Evolutionary conservation across 148 eudicot genomes (phyloP).

Genomic region (Chenopodium album): DNA sequence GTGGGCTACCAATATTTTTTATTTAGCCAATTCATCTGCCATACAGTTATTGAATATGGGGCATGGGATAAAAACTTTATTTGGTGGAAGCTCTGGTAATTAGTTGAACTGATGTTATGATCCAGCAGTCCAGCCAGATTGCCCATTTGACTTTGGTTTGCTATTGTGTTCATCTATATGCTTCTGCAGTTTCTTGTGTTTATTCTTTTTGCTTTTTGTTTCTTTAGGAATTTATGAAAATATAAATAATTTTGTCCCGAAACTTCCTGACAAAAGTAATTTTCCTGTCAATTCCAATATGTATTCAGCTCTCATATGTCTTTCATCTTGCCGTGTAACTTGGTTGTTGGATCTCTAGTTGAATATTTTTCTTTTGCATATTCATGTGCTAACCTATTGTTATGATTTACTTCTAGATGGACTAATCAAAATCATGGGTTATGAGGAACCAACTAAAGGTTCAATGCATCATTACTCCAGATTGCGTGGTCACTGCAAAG

Average conservation of each 20-base stretch:
- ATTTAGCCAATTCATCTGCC: not conserved
- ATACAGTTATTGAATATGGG: not conserved
- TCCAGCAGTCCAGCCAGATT: not conserved
- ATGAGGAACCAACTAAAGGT: constrained; percentile 29
- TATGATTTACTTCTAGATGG: constrained; percentile 37
- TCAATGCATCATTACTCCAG: constrained; percentile 40
- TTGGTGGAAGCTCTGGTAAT: not conserved
- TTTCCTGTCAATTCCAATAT: not conserved
- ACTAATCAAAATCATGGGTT: constrained; percentile 45
- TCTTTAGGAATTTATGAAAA: not conserved
- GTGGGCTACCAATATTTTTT: no score
- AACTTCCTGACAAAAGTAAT: not conserved
- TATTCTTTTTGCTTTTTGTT: not conserved
- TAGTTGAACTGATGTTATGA: not conserved
- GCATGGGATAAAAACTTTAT: not conserved
- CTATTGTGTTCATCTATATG: not conserved
- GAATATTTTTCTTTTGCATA: constrained; percentile 5
- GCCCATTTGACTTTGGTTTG: not conserved
- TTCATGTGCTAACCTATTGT: constrained; percentile 8
- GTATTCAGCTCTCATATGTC: not conserved
- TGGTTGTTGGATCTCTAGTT: not conserved
- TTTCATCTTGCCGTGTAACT: constrained; percentile 9
- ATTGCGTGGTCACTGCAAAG: constrained; percentile 55
- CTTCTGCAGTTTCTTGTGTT: not conserved
- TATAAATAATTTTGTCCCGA: not conserved